Percentiles rank a stretch among this genome's conserved stretches.
Evolutionary conservation across 2,329 filamentous ascomycete species (phyloP).

Genomic region (Talaromyces sp.): DNA sequence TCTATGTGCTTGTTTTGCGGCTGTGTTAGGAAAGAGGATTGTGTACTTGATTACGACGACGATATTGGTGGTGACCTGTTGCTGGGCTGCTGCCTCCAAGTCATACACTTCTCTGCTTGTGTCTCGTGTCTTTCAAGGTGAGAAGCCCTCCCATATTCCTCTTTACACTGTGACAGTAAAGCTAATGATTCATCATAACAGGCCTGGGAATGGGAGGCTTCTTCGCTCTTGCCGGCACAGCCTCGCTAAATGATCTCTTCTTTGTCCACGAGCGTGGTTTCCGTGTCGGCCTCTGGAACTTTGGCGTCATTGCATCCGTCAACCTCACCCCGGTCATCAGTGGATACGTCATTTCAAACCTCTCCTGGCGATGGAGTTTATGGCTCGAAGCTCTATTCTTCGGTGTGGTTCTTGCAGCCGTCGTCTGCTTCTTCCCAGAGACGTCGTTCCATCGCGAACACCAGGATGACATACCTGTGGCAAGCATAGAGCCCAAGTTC

Average conservation of each 20-base stretch:
- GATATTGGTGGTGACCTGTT: constrained; percentile 1
- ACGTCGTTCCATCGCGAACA: not conserved
- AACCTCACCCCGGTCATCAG: constrained; percentile 1
- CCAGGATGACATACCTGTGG: not conserved
- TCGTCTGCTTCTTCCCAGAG: not conserved
- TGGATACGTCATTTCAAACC: constrained; percentile 1
- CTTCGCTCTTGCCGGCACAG: constrained; percentile 4
- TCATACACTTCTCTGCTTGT: constrained; percentile 1
- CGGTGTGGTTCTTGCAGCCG: not conserved
- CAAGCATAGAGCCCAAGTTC: not conserved
- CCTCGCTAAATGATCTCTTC: constrained; percentile 48
- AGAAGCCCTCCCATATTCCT: not conserved
- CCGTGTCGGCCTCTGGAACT: constrained; percentile 2
- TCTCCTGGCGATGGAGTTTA: constrained; percentile 4
- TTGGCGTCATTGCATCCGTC: constrained; percentile 3
- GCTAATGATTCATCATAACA: not conserved
- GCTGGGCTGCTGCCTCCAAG: not conserved
- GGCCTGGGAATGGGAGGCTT: constrained; percentile 4
- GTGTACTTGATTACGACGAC: not conserved
- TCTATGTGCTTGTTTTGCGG: constrained; percentile 1
- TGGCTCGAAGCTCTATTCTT: not conserved
- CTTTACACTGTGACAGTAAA: not conserved
- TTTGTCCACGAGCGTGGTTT: constrained; percentile 48
- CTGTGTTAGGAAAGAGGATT: constrained; percentile 1
- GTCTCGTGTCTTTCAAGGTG: constrained; percentile 1